Conservation (phyloP, 176 grass and related monocot genomes). For the Lolium perenne region DNA sequence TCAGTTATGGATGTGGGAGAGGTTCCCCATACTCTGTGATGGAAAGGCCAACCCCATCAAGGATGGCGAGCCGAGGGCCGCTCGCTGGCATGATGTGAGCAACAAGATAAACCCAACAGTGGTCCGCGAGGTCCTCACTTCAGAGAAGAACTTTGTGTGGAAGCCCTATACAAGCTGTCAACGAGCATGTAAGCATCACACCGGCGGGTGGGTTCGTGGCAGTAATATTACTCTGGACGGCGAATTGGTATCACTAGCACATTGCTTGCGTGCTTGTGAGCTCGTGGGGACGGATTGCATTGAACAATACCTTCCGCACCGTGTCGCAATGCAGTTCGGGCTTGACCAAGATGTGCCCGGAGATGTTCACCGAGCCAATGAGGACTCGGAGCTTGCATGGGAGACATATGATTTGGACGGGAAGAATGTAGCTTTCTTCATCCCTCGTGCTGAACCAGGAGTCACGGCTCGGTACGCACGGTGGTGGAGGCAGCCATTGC, state of each 20-base stretch:
- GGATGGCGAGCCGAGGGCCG: conserved; percentile 55
- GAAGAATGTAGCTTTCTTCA: conserved; percentile 68
- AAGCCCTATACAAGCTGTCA: conserved; percentile 52
- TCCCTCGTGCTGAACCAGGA: conserved; percentile 67
- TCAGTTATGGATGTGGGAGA: conserved; percentile 91
- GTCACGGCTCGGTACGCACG: conserved; percentile 53
- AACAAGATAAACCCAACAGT: conserved; percentile 56
- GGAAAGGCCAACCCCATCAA: conserved; percentile 48
- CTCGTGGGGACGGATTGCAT: conserved; percentile 82
- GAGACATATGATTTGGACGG: conserved; percentile 70
- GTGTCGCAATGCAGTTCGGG: conserved; percentile 93
- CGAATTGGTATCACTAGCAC: conserved; percentile 56
- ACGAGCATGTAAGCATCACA: conserved; percentile 47
- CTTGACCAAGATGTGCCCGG: conserved; percentile 89
- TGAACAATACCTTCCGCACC: conserved; percentile 87
- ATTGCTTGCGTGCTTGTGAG: conserved; percentile 71
- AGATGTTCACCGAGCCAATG: conserved; percentile 56
- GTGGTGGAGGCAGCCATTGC: conserved; percentile 78
- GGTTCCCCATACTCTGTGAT: conserved; percentile 62
- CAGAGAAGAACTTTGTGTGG: conserved; percentile 55
- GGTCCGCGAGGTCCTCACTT: conserved; percentile 45
- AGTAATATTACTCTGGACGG: conserved; percentile 51
- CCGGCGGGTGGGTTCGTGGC: conserved; percentile 54
- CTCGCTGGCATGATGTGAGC: conserved; percentile 80
- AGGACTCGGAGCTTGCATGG: conserved; percentile 70